Base-by-base conservation (phyloP, 306 rosid species). In the Lablab purpureus region DNA sequence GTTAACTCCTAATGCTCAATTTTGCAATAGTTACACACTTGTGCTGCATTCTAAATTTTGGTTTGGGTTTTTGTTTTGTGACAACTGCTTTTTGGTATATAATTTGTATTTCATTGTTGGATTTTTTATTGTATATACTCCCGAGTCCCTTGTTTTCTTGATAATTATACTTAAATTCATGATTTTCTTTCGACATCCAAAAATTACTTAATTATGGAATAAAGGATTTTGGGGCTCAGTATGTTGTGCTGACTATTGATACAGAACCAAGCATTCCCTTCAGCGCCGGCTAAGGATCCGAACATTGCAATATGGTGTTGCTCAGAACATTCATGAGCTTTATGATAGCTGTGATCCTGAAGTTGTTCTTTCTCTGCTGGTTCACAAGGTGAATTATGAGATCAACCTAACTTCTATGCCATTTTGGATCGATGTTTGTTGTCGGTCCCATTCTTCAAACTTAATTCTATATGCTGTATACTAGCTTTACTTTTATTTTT, bases 291-390 rank as follows among this genome's bases (percentile, higher is more conserved):
- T 92, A 65, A 88, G 99, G 89, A 89, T 94, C 63, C 89, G 99
- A 65, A 94, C 99, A 13, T 47, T 91, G 77, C 97, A 92, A 85
- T 94, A 81, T 87, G 88, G 88, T 17, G 84, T 88, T 77, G 97
- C 99, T 75, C 90, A 92, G 84, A 86, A 92, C 85, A 70, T 88
- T 67, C 70, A 83, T 47, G 97, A 92, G 83, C 90, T 94, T 71
- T 94, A 91, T 55, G 99, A 94, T 78, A 86, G 92, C 84, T 94
- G 92, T 88, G 99, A 86, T 82, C 90, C 93, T 36, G 97, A 94
- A 88, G 99, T 87, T 70, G 88, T 94, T 74, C 83, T 92, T 23
- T 94, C 97, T 14, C 72, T 94, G 74, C 97, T 94, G 25, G 92
- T 88, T 85, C 97, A 94, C 90, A 94, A 94, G 97, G 97, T 94